A percentile compares a stretch with the other conserved stretches of the same genome.
phyloP scores from a whole-genome alignment of 2,329 filamentous ascomycete species.

The Calonectria honghensis region DNA sequence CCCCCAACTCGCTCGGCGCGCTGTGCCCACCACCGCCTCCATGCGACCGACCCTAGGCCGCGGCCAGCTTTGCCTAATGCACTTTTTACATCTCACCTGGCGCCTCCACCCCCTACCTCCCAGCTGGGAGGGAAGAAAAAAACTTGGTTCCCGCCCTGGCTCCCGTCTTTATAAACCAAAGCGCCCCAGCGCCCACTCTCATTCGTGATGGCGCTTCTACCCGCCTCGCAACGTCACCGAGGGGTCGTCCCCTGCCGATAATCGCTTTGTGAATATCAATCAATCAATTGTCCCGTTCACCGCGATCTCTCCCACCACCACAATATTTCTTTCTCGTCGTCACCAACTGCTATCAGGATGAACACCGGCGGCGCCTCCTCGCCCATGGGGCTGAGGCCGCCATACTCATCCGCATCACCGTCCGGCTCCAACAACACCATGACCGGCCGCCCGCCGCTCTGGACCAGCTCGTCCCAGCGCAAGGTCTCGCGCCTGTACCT shows the following conservation, averaged over 20 bases:
- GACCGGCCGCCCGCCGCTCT: constrained; percentile 73
- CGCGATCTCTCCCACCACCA: background rate
- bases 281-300: background rate
- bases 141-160: constrained; percentile 3
- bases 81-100: constrained; percentile 12
- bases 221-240: constrained; percentile 28
- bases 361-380: constrained; percentile 31
- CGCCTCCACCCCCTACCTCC: background rate
- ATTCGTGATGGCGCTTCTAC: constrained; percentile 33
- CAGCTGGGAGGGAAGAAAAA: background rate
- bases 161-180: constrained; percentile 29
- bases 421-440: constrained; percentile 56
- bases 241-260: constrained; percentile 32
- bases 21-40: constrained; percentile 33
- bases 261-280: constrained; percentile 10
- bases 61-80: constrained; percentile 36
- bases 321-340: background rate
- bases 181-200: constrained; percentile 29
- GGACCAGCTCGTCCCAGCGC: constrained; percentile 71
- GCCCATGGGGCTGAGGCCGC: constrained; percentile 35
- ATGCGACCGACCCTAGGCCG: constrained; percentile 31
- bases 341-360: constrained; percentile 31
- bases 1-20: background rate
- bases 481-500: constrained; percentile 74
- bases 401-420: constrained; percentile 53